These are phyloP conservation scores for Senna siamea DNA, from an alignment of 306 rosid species.

Conservation along the genomic window DNA sequence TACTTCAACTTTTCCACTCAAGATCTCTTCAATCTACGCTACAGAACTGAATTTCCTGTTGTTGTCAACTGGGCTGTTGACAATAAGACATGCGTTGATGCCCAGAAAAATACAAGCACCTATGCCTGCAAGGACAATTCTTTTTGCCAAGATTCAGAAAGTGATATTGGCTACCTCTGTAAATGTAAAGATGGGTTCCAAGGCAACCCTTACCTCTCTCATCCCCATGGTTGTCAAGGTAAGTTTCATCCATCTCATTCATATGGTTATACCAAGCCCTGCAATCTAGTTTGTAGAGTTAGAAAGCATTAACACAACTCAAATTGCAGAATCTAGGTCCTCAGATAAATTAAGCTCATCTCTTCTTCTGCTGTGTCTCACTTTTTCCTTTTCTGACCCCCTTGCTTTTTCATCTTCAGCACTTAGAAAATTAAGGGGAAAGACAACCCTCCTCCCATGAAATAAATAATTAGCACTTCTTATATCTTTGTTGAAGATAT, in stretches of 20 bases:
- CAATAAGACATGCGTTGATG: conserved; percentile 34
- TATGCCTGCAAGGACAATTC: conserved; percentile 19
- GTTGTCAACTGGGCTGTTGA: conserved; percentile 54
- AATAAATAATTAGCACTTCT: too few species aligned
- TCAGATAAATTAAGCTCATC: too few species aligned
- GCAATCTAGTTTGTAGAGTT: too few species aligned
- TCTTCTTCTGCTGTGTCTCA: too few species aligned
- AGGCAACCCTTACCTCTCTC: conserved; percentile 40
- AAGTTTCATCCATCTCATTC: not conserved
- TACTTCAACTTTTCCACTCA: not conserved
- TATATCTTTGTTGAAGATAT: too few species aligned
- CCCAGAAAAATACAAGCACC: not conserved
- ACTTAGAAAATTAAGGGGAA: too few species aligned
- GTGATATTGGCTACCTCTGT: conserved; percentile 33
- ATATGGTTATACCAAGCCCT: too few species aligned
- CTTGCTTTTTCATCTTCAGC: too few species aligned
- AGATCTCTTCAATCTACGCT: not conserved
- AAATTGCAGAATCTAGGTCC: too few species aligned
- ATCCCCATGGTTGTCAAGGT: conserved; percentile 34
- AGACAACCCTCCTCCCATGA: too few species aligned
- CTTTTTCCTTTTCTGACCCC: too few species aligned
- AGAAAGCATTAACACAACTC: too few species aligned
- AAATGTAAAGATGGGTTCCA: conserved; percentile 30
- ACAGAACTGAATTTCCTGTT: not conserved
- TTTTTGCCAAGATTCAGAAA: not conserved